Base-by-base conservation (phyloP, 331 rosid genomes). In the Quercus lobata region DNA sequence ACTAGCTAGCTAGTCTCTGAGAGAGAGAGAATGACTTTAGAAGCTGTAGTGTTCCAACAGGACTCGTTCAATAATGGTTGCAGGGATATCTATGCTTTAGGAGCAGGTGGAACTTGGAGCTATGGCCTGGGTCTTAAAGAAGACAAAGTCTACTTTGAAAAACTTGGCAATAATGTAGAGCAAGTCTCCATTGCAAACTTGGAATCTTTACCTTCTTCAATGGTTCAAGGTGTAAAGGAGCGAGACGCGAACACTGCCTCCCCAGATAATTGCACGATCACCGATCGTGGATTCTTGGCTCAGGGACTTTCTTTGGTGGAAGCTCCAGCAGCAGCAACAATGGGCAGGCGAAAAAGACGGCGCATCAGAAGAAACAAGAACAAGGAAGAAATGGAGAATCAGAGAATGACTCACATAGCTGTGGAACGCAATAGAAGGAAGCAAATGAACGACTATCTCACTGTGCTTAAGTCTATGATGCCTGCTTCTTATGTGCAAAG, bases 381-480 rank as follows among this genome's bases (percentile, higher is more conserved):
- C 78, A 61, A 79, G 74, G 90, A 88, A 73, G 89, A 87, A 54
- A 71, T 88, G 5, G 97, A 92, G 90, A 87, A 70, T 72, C 94
- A 90, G 56, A 84, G 97, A 73, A 87, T 88, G 92, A 93, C 87
- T 4, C 93, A 93, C 91, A 93, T 91, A 82, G 89, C 87, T 0
- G 94, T 91, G 22, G 97, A 93, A 57, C 88, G 97, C 27, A 93
- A 93, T 57, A 61, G 97, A 41, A 84, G 97, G 54, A 93, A 85
- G 74, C 97, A 86, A 66, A 90, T 92, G 95, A 92, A 92, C 60
- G 89, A 90, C 32, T 86, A 89, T 75, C 86, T 92, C 7, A 74
- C 83, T 6, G 84, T 74, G 14, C 90, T 93, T 6, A 87, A 92
- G 55, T 87, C 97, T 57, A 75, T 91, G 84, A 91, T 93, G 93